Evolutionary conservation across 331 rosid species (phyloP).

Genomic region (Stylosanthes scabra): DNA sequence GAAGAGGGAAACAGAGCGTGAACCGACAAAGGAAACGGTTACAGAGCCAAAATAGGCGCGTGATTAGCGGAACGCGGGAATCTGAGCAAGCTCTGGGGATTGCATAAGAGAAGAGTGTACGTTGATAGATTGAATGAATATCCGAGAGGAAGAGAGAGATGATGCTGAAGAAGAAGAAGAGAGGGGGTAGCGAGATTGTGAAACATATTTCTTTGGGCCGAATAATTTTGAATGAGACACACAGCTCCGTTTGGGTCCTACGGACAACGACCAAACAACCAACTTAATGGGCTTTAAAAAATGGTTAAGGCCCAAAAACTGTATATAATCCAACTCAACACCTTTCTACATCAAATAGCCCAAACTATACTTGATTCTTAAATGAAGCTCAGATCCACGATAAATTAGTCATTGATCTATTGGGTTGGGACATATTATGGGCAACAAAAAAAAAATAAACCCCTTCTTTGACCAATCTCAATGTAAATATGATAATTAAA

Average conservation of each 20-base stretch:
- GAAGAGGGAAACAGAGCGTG: background rate
- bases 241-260: conserved; percentile 27
- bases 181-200: conserved; percentile 21
- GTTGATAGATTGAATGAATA: background rate
- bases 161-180: background rate
- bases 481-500: too few species aligned
- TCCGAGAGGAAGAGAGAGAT: background rate
- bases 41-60: background rate
- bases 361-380: too few species aligned
- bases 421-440: too few species aligned
- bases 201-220: conserved; percentile 22
- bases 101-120: conserved; percentile 14
- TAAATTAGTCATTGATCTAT: too few species aligned
- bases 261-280: conserved; percentile 10
- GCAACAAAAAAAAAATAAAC: too few species aligned
- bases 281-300: conserved; percentile 15
- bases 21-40: background rate
- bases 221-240: conserved; percentile 6
- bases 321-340: too few species aligned
- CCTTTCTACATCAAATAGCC: too few species aligned
- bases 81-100: background rate
- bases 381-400: too few species aligned
- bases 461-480: too few species aligned
- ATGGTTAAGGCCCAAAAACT: too few species aligned
- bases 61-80: conserved; percentile 18